Evolutionary conservation across 2,329 filamentous ascomycete species (phyloP).

Genomic region (Kalaharituber pfeilii): DNA sequence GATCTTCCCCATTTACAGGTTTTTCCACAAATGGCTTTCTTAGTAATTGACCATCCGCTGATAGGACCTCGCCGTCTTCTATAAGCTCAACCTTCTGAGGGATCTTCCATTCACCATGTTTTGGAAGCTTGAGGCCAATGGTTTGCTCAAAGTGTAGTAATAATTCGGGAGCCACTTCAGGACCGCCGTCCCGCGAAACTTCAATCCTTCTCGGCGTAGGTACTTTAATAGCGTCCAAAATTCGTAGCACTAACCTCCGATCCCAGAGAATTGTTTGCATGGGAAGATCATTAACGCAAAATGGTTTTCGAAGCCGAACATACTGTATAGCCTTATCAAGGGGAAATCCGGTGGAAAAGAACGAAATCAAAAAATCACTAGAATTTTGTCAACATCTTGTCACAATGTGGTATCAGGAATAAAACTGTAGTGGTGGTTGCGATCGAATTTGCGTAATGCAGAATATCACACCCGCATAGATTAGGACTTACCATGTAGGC

Average conservation of each 20-base stretch:
- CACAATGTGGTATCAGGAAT: too few species aligned
- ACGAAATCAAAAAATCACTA: constrained; percentile 84
- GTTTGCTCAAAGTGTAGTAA: constrained; percentile 63
- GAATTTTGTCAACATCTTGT: too few species aligned
- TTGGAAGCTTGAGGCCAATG: constrained; percentile 45
- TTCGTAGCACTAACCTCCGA: constrained; percentile 67
- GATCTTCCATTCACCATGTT: constrained; percentile 29
- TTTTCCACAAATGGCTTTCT: constrained; percentile 97
- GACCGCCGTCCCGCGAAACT: constrained; percentile 83
- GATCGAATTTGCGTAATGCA: too few species aligned
- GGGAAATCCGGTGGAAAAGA: constrained; percentile 95
- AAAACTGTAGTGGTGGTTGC: too few species aligned
- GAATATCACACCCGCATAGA: too few species aligned
- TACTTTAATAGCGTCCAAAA: constrained; percentile 77
- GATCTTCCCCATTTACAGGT: constrained; percentile 92
- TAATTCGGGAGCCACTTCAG: constrained; percentile 58
- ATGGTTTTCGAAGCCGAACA: constrained; percentile 78
- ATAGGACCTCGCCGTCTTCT: constrained; percentile 76
- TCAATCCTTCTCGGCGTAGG: constrained; percentile 78
- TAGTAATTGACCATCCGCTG: constrained; percentile 66
- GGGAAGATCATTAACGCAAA: constrained; percentile 90
- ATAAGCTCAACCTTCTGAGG: constrained; percentile 62
- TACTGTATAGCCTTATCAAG: constrained; percentile 95
- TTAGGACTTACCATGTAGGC: constrained; percentile 64
- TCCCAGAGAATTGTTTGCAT: constrained; percentile 99